Percentiles rank a stretch among this genome's conserved stretches.
phyloP scores from a whole-genome alignment of 1,284 basidiomycete genomes.

The Ceratobasidium sp. region DNA sequence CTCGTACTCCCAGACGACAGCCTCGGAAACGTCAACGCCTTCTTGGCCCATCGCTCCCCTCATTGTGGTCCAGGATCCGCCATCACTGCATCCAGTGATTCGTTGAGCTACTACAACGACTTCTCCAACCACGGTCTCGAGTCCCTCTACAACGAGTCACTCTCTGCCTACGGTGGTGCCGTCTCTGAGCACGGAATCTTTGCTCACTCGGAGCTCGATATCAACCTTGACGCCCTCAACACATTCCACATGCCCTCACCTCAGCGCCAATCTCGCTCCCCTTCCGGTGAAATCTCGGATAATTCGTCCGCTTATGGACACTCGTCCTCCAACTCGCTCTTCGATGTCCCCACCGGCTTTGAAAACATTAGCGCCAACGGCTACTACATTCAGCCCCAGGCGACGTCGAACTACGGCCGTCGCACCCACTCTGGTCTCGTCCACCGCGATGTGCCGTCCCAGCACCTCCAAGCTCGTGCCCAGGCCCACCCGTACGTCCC shows the following conservation, averaged over 20 bases:
- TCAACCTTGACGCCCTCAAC: constrained; percentile 63
- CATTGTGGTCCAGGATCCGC: constrained; percentile 76
- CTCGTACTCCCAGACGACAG: constrained; percentile 71
- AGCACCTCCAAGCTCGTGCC: constrained; percentile 40
- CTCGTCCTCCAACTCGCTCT: constrained; percentile 40
- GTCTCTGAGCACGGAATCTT: constrained; percentile 75
- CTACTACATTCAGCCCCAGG: constrained; percentile 35
- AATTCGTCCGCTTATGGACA: constrained; percentile 43
- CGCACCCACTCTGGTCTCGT: constrained; percentile 40
- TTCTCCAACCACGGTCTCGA: constrained; percentile 66
- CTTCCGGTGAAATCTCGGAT: constrained; percentile 51
- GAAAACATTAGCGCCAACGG: constrained; percentile 39
- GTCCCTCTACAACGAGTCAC: constrained; percentile 70
- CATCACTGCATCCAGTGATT: constrained; percentile 80
- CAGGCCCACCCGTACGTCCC: constrained; percentile 41
- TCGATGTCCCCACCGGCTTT: constrained; percentile 24
- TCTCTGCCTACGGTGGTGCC: constrained; percentile 62
- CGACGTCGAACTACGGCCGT: constrained; percentile 37
- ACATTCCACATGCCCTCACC: constrained; percentile 49
- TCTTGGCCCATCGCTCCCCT: constrained; percentile 55
- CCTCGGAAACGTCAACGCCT: constrained; percentile 49
- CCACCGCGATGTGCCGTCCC: constrained; percentile 40
- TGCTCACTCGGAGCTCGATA: constrained; percentile 39
- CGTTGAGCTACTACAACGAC: constrained; percentile 69
- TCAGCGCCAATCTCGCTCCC: constrained; percentile 48